These are phyloP conservation scores for Fusarium lyarnte DNA, from an alignment of 2,329 filamentous ascomycete species.

Conservation along the genomic window DNA sequence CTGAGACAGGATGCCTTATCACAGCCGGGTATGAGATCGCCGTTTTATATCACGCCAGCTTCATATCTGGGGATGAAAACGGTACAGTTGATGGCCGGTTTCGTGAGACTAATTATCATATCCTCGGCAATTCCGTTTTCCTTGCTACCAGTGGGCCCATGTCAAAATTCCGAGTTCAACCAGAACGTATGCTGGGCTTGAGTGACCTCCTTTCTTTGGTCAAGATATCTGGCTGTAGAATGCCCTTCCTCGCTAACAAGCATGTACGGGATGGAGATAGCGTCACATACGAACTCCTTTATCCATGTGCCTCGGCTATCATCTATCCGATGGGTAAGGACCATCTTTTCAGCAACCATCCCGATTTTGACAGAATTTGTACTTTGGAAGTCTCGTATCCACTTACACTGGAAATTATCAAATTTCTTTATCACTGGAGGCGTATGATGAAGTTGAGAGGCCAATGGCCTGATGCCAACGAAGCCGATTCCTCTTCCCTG, in stretches of 20 bases:
- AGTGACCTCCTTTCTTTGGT: not conserved
- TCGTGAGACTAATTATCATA: not conserved
- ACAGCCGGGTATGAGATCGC: conserved; percentile 11
- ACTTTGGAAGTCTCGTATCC: not conserved
- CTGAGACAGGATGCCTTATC: conserved; percentile 3
- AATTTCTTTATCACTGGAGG: conserved; percentile 14
- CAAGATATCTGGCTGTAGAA: not conserved
- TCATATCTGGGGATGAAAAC: not conserved
- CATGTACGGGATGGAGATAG: not conserved
- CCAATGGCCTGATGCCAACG: not conserved
- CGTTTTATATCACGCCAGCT: not conserved
- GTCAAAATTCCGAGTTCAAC: not conserved
- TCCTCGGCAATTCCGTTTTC: not conserved
- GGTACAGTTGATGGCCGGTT: not conserved
- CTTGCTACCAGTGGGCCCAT: conserved; percentile 6
- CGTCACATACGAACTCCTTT: conserved; percentile 1
- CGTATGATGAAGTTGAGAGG: not conserved
- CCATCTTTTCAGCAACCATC: conserved; percentile 1
- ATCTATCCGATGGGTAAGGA: not conserved
- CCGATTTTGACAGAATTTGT: not conserved
- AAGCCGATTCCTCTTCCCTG: not conserved
- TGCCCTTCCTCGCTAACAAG: conserved; percentile 4
- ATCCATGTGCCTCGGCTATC: not conserved
- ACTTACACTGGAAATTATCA: not conserved
- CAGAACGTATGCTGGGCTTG: not conserved